Evolutionary conservation across 2,329 filamentous ascomycete genomes (phyloP), one percentile per base, ranked within the genome.

Genomic region (Tolypocladium capitatum): DNA sequence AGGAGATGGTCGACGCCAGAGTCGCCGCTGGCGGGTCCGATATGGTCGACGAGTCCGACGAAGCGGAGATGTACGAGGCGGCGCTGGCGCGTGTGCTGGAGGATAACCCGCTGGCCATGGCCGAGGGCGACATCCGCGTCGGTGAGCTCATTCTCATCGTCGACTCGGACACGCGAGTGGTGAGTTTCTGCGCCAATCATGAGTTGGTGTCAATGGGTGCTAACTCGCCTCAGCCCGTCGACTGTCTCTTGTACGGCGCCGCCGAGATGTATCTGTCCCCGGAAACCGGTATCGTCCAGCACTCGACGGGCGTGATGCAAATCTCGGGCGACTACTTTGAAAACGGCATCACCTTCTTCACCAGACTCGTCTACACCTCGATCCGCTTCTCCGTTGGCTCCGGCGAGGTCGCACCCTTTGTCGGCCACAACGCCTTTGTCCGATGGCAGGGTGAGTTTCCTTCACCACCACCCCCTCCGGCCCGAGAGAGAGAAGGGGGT

Each of bases 341-440:
- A 63, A 83, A 82, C 46, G 66, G 67, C 16, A 84, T 86, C 57
- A 85, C 83, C 1, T 89, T 84, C 68, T 88, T 89, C 66, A 89
- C 84, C 38, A 81, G 88, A 58, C 73, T 89, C 46, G 79, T 89
- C 55, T 90, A 88, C 67, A 81, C 78, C 0, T 77, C 81, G 32
- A 88, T 88, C 56, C 72, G 75, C 27, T 88, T 81, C 57, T 77
- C 80, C 20, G 82, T 87, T 28, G 76, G 79, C 7, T 82, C 78
- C 45, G 84, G 84, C 5, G 84, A 89, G 46, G 76, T 83, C 7
- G 80, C 83, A 0, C 83, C 83, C 0, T 88, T 88, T 55, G 84
- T 88, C 51, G 84, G 84, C 1, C 84, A 88, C 68, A 88, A 88
- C 57, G 84, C 84, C 1, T 78, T 88, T 50, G 68, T 88, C 14